Base-by-base conservation (phyloP, 441 rosid species). In the Erysimum pusillum region DNA sequence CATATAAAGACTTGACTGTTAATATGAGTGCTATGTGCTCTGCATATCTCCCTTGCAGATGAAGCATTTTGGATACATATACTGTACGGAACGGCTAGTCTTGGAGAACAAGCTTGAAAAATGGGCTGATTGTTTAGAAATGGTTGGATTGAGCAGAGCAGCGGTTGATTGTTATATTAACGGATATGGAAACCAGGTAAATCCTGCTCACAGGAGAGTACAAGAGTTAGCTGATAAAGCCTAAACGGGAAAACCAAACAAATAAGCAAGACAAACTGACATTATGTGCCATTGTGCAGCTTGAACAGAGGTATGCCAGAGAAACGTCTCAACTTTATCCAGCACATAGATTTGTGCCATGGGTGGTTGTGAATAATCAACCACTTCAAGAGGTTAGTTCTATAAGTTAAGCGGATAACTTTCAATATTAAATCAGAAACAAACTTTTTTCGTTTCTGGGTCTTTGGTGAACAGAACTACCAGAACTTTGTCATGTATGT, bases 321-420 rank as follows among this genome's bases (percentile, higher is more conserved):
- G 93, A 91, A 78, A 89, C 94, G 32, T 77, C 80, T 9, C 65
- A 76, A 67, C 96, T 93, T 11, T 25, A 25, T 61, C 96, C 95
- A 59, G 83, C 92, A 45, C 88, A 65, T 14, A 57, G 75, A 17
- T 81, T 64, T 77, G 69, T 93, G 60, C 95, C 95, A 52, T 93
- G 97, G 93, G 81, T 92, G 57, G 82, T 86, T 56, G 86, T 90
- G 54, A 84, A 91, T 42, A 71, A 82, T 69, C 89, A 67, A 74
- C 80, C 91, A 25, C 80, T 89, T 41, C 67, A 67, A 80, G 76
- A 84, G 76, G 93, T 89, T 8, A 84, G 84, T 77, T 57, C 51
- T 54, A 34, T n/a, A 61, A 7, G 36, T 54, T 62, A 10, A 53
- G n/a, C 65, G 63, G 57, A 46, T 36, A 48, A 61, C 38, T 12